These are phyloP conservation scores for Dioscorea dumetorum DNA, from an alignment of 106 monocot species.

Conservation along the genomic window DNA sequence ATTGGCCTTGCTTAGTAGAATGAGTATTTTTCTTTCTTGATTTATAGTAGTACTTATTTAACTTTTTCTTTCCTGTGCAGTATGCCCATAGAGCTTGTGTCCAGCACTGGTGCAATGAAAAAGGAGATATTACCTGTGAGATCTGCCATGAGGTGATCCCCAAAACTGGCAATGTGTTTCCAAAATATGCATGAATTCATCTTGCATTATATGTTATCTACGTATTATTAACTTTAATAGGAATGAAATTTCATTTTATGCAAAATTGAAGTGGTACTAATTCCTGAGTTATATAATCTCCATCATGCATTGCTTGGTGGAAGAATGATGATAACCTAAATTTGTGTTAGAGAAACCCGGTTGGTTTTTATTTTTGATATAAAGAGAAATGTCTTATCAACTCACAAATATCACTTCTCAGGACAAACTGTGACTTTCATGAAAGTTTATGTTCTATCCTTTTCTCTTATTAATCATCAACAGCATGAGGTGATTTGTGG, in stretches of 20 bases:
- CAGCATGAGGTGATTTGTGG: background rate
- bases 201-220: background rate
- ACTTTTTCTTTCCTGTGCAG: constrained; percentile 20
- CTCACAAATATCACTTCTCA: no score
- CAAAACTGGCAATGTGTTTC: background rate
- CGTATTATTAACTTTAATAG: background rate
- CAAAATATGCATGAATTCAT: background rate
- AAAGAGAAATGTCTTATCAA: no score
- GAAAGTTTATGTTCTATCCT: no score
- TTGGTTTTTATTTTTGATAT: no score
- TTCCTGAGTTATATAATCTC: background rate
- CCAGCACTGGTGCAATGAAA: constrained; percentile 93
- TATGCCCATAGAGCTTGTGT: constrained; percentile 89
- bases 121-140: constrained; percentile 90
- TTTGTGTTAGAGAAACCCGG: background rate
- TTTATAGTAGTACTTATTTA: background rate
- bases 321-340: background rate
- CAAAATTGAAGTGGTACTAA: background rate
- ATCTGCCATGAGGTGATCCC: constrained; percentile 78
- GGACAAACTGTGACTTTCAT: no score
- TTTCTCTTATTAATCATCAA: no score
- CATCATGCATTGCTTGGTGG: background rate
- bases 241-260: background rate
- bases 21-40: background rate
- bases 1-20: background rate